Percentiles rank a stretch among this genome's conserved stretches.
phyloP scores from a whole-genome alignment of 495 filamentous ascomycete genomes.

The Aspergillus asperescens region DNA sequence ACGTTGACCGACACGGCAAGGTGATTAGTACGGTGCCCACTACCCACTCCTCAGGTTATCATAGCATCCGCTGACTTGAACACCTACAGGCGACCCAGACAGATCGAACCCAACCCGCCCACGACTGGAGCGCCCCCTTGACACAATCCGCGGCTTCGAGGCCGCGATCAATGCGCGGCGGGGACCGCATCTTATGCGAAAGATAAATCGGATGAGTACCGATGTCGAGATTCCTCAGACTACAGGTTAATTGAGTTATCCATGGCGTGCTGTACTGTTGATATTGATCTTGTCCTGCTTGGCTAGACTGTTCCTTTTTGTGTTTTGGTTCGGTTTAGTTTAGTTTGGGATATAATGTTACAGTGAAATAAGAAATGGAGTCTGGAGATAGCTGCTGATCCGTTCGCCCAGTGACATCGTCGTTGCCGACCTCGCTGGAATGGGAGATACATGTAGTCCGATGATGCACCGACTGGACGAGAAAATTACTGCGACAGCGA shows the following conservation, averaged over 20 bases:
- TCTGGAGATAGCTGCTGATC: no score
- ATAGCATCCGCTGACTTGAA: neutral
- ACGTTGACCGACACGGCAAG: constrained; percentile 76
- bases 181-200: constrained; percentile 19
- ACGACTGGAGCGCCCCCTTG: constrained; percentile 82
- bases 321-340: neutral
- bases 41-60: neutral
- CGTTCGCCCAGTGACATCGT: no score
- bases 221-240: no score
- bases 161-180: constrained; percentile 68
- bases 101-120: constrained; percentile 64
- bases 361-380: no score
- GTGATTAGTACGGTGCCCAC: constrained; percentile 59
- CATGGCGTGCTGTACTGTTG: no score
- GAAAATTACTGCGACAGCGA: no score
- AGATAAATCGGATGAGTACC: neutral
- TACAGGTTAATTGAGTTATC: no score
- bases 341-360: no score
- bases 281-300: neutral
- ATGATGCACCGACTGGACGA: no score
- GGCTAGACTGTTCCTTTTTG: no score
- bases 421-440: no score
- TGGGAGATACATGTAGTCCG: no score
- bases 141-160: constrained; percentile 89
- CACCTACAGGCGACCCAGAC: constrained; percentile 35